Evolutionary conservation across 192 early-diverging fungal species (phyloP), one percentile per base, ranked within the genome.

Genomic region (Coemansia sp.): DNA sequence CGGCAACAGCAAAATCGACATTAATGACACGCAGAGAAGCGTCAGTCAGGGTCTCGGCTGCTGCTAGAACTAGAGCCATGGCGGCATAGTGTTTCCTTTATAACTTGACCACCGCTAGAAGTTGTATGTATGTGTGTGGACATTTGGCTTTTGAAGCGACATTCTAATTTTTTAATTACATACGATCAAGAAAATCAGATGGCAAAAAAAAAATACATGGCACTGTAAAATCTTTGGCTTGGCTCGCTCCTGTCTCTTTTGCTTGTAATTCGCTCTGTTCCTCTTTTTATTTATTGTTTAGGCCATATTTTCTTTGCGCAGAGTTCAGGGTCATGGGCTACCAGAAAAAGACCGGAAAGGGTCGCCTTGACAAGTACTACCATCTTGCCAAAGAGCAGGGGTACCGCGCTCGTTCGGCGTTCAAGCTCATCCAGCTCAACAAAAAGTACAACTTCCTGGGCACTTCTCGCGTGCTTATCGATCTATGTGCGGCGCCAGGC

Each of bases 351-450:
- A 76, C 87, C 70, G 89, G 85, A 64, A 91, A 90, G 88, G 96
- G 96, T 39, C 93, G 97, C 83, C 89, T 99, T 85, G 97, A 99
- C 86, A 98, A 98, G 88, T 98, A 95, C 89, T 99, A 98, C 86
- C 93, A 99, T 76, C 90, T 99, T 87, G 97, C 97, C 81, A 99
- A 99, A 86, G 97, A 99, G 73, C 95, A 97, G 76, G 97, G 97
- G 60, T 99, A 95, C 87, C 89, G 96, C 70, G 94, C 97, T 63
- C 95, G 97, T 85, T 96, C 97, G 55, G 97, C 97, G 65, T 99
- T 95, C 89, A 99, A 99, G 87, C 88, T 99, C 45, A 95, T 99
- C 68, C 97, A 99, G 82, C 87, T 99, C 52, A 99, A 99, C 87
- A 97, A 96, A 83, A 98, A 99, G 78, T 99, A 94, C 84, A 93